phyloP scores from a whole-genome alignment of 2,329 filamentous ascomycete genomes.

The Chaetomium sp. region DNA sequence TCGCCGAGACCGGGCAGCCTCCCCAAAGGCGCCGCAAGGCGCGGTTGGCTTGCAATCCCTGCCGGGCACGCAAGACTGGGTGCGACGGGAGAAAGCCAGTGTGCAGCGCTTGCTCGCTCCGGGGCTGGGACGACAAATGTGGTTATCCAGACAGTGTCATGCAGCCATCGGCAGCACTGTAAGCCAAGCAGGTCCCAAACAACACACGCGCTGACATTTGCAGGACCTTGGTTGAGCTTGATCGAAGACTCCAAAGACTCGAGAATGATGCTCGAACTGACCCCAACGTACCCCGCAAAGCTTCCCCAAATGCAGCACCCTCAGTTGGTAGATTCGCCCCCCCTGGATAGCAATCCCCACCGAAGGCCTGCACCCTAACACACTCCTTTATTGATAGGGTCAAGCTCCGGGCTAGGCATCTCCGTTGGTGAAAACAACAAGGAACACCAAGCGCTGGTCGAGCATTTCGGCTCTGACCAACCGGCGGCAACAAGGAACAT shows the following conservation, averaged over 20 bases:
- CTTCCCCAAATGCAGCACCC: neutral
- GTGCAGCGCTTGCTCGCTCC: slow-evolving; percentile 25
- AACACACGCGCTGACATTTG: neutral
- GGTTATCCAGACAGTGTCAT: slow-evolving; percentile 29
- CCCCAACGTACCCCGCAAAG: neutral
- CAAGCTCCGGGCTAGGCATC: neutral
- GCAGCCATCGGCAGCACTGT: slow-evolving; percentile 26
- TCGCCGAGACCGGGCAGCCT: slow-evolving; percentile 24
- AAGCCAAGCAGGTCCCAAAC: slow-evolving; percentile 1
- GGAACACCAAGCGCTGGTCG: neutral
- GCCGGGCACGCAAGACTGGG: slow-evolving; percentile 32
- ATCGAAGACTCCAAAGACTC: slow-evolving; percentile 28
- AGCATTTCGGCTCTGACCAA: neutral
- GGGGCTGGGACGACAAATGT: slow-evolving; percentile 32
- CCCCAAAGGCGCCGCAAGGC: slow-evolving; percentile 25
- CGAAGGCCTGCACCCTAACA: neutral
- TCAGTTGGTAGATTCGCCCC: neutral
- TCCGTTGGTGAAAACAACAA: neutral
- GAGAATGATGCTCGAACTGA: slow-evolving; percentile 20
- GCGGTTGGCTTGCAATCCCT: slow-evolving; percentile 31
- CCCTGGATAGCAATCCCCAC: neutral
- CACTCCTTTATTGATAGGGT: neutral
- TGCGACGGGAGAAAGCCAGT: slow-evolving; percentile 32
- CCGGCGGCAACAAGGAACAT: neutral
- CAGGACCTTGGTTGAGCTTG: slow-evolving; percentile 29